phyloP scores from a whole-genome alignment of 2,329 filamentous ascomycete species.

The Cryphonectria radicalis region DNA sequence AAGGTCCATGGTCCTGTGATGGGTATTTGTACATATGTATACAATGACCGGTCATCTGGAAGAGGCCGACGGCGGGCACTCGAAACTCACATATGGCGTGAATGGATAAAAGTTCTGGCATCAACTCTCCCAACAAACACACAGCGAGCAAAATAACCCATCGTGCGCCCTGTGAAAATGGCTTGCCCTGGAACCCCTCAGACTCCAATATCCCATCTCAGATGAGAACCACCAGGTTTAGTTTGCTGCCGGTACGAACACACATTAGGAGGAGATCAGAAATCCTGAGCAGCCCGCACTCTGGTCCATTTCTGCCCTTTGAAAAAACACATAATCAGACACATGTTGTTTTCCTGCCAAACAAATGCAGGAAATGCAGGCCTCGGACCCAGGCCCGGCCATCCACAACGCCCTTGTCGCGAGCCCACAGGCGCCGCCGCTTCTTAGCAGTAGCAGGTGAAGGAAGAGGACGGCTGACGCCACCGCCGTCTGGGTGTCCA shows the following conservation, averaged over 20 bases:
- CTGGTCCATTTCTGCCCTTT: too few relatives aligned
- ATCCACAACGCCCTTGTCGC: not conserved
- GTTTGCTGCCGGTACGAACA: too few relatives aligned
- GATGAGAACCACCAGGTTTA: not conserved
- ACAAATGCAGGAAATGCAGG: not conserved
- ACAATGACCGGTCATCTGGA: too few relatives aligned
- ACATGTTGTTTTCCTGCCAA: not conserved
- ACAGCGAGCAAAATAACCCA: not conserved
- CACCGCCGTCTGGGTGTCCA: not conserved
- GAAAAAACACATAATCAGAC: not conserved
- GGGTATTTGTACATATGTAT: not conserved
- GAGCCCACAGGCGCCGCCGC: not conserved
- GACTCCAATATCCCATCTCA: not conserved
- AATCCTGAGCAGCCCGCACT: too few relatives aligned
- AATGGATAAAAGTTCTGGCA: slow-evolving; percentile 20
- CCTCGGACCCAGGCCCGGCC: not conserved
- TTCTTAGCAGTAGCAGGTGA: not conserved
- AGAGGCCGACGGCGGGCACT: not conserved
- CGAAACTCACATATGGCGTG: not conserved
- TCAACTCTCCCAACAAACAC: not conserved
- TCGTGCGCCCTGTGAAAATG: not conserved
- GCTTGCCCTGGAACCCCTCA: not conserved
- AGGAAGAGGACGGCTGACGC: not conserved
- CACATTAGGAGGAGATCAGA: too few relatives aligned
- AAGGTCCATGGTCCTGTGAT: not conserved